Evolutionary conservation across 345 rosid genomes (phyloP), one percentile per base, ranked within the genome.

Genomic region (Rhodamnia rubescens): DNA sequence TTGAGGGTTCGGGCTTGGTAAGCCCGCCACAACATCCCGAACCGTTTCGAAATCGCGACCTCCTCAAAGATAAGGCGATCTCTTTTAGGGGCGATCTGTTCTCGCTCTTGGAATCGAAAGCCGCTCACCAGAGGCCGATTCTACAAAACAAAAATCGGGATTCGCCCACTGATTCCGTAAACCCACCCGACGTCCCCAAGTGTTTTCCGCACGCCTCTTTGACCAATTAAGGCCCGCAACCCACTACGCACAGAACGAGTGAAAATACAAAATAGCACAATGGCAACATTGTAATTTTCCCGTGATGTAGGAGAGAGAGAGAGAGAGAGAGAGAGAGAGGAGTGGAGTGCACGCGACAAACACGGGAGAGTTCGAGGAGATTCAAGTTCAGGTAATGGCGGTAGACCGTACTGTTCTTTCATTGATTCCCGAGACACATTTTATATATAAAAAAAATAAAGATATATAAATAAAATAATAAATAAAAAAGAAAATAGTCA

Each of bases 261-360:
- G 21, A 15, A 53, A 16, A 53, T 5, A 15, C 7, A 15, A 53
- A 16, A 53, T 5, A 15, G 6, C 1, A 15, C 20, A 53, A 53
- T 53, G 7, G 54, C 54, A 53, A 53, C 52, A 1, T 16, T 54
- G 57, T 20, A 54, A 12, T 69, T 4, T 27, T 29, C 8, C 7
- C 53, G 74, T 83, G 61, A 74, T 11, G 32, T 21, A 5, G 24
- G 53, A 52, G n/a, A n/a, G n/a, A n/a, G n/a, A n/a, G n/a, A n/a
- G n/a, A n/a, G n/a, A n/a, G 36, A 52, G 36, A 52, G 27, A 7
- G 26, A 6, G n/a, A 26, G 59, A 32, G 84, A 44, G 64, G 87
- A 87, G 87, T 88, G 59, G 83, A 84, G 74, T 51, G 55, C 88
- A 88, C 87, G 91, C 91, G 90, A 87, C 86, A 83, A 88, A 85